Percentiles rank a stretch among this genome's conserved stretches.
Conservation (phyloP, 352 stramenopile species). For the Globisporangium paddicum region DNA sequence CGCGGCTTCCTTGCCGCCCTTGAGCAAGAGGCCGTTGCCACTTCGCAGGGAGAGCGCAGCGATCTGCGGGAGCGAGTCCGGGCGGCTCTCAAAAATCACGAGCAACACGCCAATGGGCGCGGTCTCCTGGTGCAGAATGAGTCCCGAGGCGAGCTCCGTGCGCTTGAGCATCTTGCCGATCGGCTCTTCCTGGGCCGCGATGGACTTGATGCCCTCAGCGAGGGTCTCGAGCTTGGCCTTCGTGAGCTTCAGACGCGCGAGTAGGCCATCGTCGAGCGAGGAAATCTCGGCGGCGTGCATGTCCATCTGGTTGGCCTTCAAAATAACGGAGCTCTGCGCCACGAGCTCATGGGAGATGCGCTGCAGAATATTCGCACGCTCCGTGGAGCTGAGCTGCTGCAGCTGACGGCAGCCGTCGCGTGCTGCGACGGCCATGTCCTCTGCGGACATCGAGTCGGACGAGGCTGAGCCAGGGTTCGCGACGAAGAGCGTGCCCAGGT, state of each 20-base stretch:
- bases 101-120: slow-evolving; percentile 96
- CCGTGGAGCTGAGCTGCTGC: slow-evolving; percentile 79
- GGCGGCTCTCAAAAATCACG: slow-evolving; percentile 98
- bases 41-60: slow-evolving; percentile 93
- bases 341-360: slow-evolving; percentile 88
- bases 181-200: slow-evolving; percentile 79
- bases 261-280: slow-evolving; percentile 56
- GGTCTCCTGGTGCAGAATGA: slow-evolving; percentile 93
- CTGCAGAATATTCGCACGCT: slow-evolving; percentile 86
- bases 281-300: slow-evolving; percentile 74
- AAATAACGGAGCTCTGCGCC: slow-evolving; percentile 73
- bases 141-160: slow-evolving; percentile 88
- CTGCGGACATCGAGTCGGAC: slow-evolving; percentile 37
- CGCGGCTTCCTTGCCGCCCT: slow-evolving; percentile 95
- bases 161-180: slow-evolving; percentile 70
- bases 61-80: slow-evolving; percentile 96
- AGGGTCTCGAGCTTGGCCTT: slow-evolving; percentile 93
- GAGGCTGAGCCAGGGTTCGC: slow-evolving; percentile 46
- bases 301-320: slow-evolving; percentile 93
- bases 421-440: slow-evolving; percentile 82
- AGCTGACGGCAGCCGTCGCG: slow-evolving; percentile 84
- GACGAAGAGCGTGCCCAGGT: slow-evolving; percentile 83
- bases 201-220: slow-evolving; percentile 92
- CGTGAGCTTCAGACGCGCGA: slow-evolving; percentile 84
- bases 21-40: slow-evolving; percentile 96